phyloP scores from a whole-genome alignment of 345 rosid genomes.

The Arabis hirsuta region DNA sequence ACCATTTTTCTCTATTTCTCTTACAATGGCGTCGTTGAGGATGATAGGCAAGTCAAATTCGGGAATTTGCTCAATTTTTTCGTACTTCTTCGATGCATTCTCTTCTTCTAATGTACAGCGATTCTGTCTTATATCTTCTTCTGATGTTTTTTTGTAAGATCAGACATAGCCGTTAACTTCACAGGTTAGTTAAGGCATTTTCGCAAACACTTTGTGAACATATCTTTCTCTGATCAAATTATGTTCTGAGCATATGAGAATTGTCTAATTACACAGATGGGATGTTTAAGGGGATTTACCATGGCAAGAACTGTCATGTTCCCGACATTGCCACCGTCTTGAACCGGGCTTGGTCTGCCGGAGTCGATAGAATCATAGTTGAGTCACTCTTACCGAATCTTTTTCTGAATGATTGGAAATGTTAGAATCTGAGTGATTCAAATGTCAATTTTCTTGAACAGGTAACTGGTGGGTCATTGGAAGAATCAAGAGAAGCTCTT shows the following conservation, averaged over 20 bases:
- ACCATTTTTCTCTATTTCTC: neutral
- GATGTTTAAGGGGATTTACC: conserved; percentile 91
- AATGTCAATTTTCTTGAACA: conserved; percentile 34
- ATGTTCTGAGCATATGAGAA: neutral
- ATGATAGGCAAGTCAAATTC: conserved; percentile 83
- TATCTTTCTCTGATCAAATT: neutral
- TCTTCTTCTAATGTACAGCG: neutral
- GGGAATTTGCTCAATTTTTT: neutral
- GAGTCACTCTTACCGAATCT: neutral
- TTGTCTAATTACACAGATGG: conserved; percentile 61
- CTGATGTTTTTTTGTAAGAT: conserved; percentile 27
- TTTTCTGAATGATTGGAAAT: conserved; percentile 7
- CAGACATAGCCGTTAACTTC: conserved; percentile 96
- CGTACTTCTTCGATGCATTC: too few relatives aligned
- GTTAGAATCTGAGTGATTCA: neutral
- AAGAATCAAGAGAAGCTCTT: conserved; percentile 93
- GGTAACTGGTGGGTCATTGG: conserved; percentile 97
- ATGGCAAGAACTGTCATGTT: conserved; percentile 80
- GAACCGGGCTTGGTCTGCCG: conserved; percentile 90
- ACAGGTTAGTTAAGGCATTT: conserved; percentile 88
- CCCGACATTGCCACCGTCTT: conserved; percentile 75
- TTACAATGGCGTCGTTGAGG: conserved; percentile 63
- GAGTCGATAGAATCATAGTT: conserved; percentile 93
- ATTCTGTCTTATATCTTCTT: neutral
- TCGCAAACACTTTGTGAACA: conserved; percentile 49